phyloP scores from a whole-genome alignment of 805 yeast species.

The Lipomyces yamadae region DNA sequence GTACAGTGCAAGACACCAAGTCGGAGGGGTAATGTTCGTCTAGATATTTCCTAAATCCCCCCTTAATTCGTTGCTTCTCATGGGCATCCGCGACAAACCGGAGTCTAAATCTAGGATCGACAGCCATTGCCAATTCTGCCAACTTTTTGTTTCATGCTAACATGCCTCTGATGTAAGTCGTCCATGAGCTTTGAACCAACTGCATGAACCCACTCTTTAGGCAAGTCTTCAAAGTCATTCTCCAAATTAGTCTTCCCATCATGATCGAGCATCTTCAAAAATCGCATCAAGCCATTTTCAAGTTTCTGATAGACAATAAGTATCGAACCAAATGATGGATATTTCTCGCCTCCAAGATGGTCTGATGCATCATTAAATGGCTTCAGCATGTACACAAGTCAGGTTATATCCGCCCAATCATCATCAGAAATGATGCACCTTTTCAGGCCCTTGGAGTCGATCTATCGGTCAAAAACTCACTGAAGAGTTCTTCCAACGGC shows the following conservation, averaged over 20 bases:
- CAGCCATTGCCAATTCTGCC: conserved; percentile 10
- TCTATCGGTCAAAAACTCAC: background rate
- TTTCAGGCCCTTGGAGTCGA: conserved; percentile 5
- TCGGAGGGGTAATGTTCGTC: conserved; percentile 5
- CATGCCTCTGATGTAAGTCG: conserved; percentile 11
- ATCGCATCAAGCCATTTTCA: conserved; percentile 9
- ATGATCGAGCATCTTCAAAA: conserved; percentile 9
- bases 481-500: conserved; percentile 12
- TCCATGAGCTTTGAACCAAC: conserved; percentile 6
- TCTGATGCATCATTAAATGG: conserved; percentile 8
- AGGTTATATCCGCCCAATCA: conserved; percentile 5
- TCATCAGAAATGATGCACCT: conserved; percentile 8
- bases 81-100: conserved; percentile 11
- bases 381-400: conserved; percentile 8
- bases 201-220: conserved; percentile 8
- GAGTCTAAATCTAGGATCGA: conserved; percentile 11
- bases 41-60: conserved; percentile 3
- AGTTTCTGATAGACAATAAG: conserved; percentile 8
- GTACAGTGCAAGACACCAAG: background rate
- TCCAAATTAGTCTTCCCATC: conserved; percentile 8
- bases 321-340: conserved; percentile 5
- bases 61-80: conserved; percentile 12
- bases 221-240: conserved; percentile 12
- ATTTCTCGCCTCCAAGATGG: conserved; percentile 7
- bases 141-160: conserved; percentile 10